These are phyloP conservation scores for Polytrichum formosum DNA, from an alignment of 225 moss, liverwort and hornwort species.

Conservation along the genomic window DNA sequence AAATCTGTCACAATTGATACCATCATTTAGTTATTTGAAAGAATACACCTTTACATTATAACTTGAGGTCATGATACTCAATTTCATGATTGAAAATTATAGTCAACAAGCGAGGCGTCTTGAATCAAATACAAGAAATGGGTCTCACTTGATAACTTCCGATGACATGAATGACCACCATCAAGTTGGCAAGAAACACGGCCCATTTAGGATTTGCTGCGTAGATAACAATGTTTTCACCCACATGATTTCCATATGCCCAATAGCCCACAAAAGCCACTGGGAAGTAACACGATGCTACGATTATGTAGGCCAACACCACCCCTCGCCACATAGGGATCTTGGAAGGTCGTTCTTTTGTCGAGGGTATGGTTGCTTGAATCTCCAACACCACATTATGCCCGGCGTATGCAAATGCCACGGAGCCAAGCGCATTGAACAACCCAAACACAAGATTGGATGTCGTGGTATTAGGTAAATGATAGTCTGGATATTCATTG, in stretches of 20 bases:
- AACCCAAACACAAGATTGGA: slow-evolving; percentile 11
- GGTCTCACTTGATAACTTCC: slow-evolving; percentile 47
- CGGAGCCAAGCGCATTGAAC: slow-evolving; percentile 47
- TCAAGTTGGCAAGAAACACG: slow-evolving; percentile 36
- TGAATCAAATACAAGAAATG: not conserved
- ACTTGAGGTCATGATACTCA: not conserved
- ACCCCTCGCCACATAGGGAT: slow-evolving; percentile 56
- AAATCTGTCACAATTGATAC: slow-evolving; percentile 28
- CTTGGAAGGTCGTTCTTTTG: slow-evolving; percentile 48
- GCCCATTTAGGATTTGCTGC: slow-evolving; percentile 17
- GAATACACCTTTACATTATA: not conserved
- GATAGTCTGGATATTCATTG: not conserved
- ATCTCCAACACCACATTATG: slow-evolving; percentile 66
- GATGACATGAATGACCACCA: slow-evolving; percentile 60
- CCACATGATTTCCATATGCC: slow-evolving; percentile 46
- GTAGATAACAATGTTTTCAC: slow-evolving; percentile 14
- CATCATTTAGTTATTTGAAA: not conserved
- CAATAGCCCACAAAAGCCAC: slow-evolving; percentile 53
- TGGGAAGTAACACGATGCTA: slow-evolving; percentile 54
- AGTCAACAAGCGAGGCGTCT: not conserved
- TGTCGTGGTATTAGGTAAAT: not conserved
- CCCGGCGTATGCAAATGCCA: slow-evolving; percentile 60
- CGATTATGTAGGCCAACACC: slow-evolving; percentile 33
- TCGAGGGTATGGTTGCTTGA: slow-evolving; percentile 58
- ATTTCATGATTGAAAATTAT: not conserved